Conservation (phyloP, 768 basidiomycete genomes). For the Amanita brunnescens region DNA sequence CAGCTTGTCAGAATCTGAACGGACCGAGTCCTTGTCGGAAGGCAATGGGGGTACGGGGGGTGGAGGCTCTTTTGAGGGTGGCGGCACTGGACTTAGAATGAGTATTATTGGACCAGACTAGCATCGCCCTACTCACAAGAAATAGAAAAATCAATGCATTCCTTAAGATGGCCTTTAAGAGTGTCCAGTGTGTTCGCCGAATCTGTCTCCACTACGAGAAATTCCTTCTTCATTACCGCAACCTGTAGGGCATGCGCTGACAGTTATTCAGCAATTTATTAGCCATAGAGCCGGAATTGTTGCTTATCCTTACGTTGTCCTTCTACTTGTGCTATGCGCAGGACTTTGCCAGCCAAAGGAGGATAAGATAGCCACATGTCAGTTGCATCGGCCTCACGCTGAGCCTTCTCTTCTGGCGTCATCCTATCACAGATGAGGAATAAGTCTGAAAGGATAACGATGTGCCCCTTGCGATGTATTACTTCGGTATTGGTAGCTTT, state of each 20-base stretch:
- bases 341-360: slow-evolving; percentile 89
- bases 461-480: slow-evolving; percentile 65
- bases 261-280: not conserved
- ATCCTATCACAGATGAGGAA: slow-evolving; percentile 88
- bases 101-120: not conserved
- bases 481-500: slow-evolving; percentile 66
- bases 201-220: slow-evolving; percentile 54
- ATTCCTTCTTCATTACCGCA: slow-evolving; percentile 84
- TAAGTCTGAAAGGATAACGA: slow-evolving; percentile 88
- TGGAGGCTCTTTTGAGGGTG: slow-evolving; percentile 52
- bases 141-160: slow-evolving; percentile 77
- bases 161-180: slow-evolving; percentile 63
- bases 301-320: slow-evolving; percentile 43
- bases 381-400: slow-evolving; percentile 43
- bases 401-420: slow-evolving; percentile 50
- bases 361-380: slow-evolving; percentile 95
- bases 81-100: slow-evolving; percentile 33
- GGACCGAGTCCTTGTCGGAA: not conserved
- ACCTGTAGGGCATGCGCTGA: slow-evolving; percentile 69
- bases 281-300: not conserved
- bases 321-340: slow-evolving; percentile 56
- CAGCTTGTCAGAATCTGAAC: no score
- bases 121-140: slow-evolving; percentile 41
- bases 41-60: slow-evolving; percentile 53
- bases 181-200: slow-evolving; percentile 50